phyloP scores from a whole-genome alignment of 352 stramenopile species.

The Phytophthora pseudosyringae region DNA sequence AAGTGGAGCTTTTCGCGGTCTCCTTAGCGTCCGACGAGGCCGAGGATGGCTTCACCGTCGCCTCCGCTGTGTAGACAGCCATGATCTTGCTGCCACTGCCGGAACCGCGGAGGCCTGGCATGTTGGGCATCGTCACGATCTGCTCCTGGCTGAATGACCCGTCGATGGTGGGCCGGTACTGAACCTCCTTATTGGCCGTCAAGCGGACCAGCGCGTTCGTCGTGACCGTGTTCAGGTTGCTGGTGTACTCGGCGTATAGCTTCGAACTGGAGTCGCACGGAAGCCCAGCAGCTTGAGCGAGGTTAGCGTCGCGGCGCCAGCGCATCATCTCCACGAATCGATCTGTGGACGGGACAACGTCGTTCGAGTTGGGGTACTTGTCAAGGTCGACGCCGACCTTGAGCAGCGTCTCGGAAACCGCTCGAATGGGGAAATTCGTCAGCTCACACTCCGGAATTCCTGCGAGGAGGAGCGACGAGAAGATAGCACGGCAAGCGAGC shows the following conservation, averaged over 20 bases:
- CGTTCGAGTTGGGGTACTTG: constrained; percentile 12
- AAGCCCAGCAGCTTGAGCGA: constrained; percentile 39
- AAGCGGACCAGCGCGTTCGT: constrained; percentile 52
- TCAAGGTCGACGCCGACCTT: constrained; percentile 56
- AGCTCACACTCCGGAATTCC: constrained; percentile 56
- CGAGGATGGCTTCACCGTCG: constrained; percentile 9
- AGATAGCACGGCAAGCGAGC: constrained; percentile 48
- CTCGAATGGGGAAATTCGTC: constrained; percentile 50
- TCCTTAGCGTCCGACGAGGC: constrained; percentile 1
- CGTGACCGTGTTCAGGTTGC: constrained; percentile 46
- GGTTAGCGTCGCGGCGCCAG: constrained; percentile 57
- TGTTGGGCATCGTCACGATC: constrained; percentile 18
- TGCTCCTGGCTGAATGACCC: constrained; percentile 31
- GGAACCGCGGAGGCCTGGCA: constrained; percentile 9
- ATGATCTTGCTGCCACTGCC: constrained; percentile 6
- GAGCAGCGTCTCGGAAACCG: constrained; percentile 54
- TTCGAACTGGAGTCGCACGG: constrained; percentile 53
- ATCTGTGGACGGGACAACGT: constrained; percentile 35
- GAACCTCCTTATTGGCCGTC: constrained; percentile 44
- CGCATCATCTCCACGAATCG: constrained; percentile 52
- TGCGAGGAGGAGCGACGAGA: constrained; percentile 47
- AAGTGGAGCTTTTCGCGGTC: constrained; percentile 6
- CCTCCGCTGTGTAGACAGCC: constrained; percentile 4
- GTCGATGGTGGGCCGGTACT: constrained; percentile 33
- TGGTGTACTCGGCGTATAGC: constrained; percentile 49